Evolutionary conservation across 164 flowering plant species (phyloP), one percentile per base, ranked within the genome.

Genomic region (Nymphaea thermarum): DNA sequence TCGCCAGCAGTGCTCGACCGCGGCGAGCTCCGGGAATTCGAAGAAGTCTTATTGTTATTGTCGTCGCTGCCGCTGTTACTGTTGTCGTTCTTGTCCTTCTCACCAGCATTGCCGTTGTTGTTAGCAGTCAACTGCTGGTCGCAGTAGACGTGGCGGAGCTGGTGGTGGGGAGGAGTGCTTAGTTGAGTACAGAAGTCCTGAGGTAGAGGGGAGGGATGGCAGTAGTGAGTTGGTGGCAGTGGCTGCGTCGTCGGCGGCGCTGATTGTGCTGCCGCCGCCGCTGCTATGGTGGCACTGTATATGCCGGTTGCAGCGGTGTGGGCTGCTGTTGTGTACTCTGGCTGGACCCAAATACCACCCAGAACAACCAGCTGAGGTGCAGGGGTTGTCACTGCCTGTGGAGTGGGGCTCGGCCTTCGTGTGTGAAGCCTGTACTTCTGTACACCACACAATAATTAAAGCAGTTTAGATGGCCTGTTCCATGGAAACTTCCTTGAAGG

Each of bases 361-460:
- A 93, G 76, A 66, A 94, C 93, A 41, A 94, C 89, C 6, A 94
- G 84, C 76, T 90, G 98, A 0, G 95, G 86, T n/a, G 83, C 72
- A 6, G 82, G 82, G 4, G 77, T 70, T 42, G 87, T 85, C 2
- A 83, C 64, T 7, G 86, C 73, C 71, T 90, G 96, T 66, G 92
- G 88, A 79, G 81, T 88, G 51, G 91, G 93, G 72, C 92, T 83
- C 3, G 99, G 96, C 67, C 99, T 72, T 77, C 99, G 76, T 3
- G 97, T 94, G 81, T 94, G 99, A 25, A 94, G 97, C 71, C 99
- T 81, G 74, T 91, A 94, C 75, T 94, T 94, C 99, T 94, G 93
- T 67, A 47, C 17, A 16, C 1, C 55, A 60, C 64, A 70, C 62
- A 60, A 66, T 6, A 51, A 51, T 8, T 15, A 51, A 51, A 51